Base-by-base conservation (phyloP, 2,329 filamentous ascomycete genomes). In the Alternaria panax region DNA sequence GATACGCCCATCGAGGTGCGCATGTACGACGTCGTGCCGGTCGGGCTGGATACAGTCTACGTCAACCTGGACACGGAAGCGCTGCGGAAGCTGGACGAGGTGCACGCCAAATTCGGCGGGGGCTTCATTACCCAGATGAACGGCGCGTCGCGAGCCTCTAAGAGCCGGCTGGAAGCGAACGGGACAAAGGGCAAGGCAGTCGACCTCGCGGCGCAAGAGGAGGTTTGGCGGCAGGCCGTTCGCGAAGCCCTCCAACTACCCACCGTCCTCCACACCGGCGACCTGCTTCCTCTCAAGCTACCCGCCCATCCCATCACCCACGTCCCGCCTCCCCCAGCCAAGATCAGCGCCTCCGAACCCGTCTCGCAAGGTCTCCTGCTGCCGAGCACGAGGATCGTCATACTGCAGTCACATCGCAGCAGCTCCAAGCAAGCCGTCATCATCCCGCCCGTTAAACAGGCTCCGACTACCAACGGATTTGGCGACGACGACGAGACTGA, bases 301-400 rank as follows among this genome's bases (percentile, higher is more conserved):
- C 84, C 85, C 6, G 80, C 92, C 2, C 93, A 97, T 78, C 90
- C 93, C 12, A 90, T 96, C 64, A 96, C 93, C 8, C 92, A 97
- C 78, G 87, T 91, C 18, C 88, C 92, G 24, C 87, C 92, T 14
- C 92, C 92, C 41, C 92, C 93, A 0, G 95, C 92, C 41, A 93
- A 90, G 79, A 91, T 98, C 61, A 88, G 92, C 47, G 87, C 96
- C n/a, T 98, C 93, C 75, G 95, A 99, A 76, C 95, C 95, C 8
- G 93, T 98, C 16, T 88, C 92, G 6, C 95, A 99, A 78, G 95
- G 95, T 8, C 78, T 95, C 5, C 76, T 99, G 46, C 85, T 89
- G 8, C 85, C 92, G 0, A 85, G 82, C 12, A 99, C 93, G 16
- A 93, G 91, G 70, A 92, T 99, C 57, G 88, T 99, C 24, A 83